Evolutionary conservation across 441 rosid genomes (phyloP).

Genomic region (Euphorbia schlechtendalii): DNA sequence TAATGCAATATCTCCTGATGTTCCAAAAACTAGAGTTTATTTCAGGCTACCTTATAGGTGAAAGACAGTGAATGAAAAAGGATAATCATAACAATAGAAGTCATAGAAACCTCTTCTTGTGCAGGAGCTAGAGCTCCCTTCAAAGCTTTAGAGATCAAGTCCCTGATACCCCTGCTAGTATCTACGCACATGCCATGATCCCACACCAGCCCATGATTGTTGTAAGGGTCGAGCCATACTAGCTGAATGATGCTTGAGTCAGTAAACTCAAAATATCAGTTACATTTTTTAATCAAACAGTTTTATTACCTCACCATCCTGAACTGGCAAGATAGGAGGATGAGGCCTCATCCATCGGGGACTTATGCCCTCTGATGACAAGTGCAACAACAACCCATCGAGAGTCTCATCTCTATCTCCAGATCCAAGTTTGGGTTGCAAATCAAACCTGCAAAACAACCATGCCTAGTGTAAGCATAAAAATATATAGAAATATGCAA

Average conservation of each 20-base stretch:
- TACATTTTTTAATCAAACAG: conserved; percentile 11
- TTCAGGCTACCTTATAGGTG: background rate
- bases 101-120: conserved; percentile 60
- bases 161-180: conserved; percentile 88
- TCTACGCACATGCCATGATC: conserved; percentile 97
- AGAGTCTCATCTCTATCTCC: conserved; percentile 83
- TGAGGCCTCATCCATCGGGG: conserved; percentile 79
- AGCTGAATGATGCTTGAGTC: conserved; percentile 43
- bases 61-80: background rate
- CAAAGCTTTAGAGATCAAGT: conserved; percentile 77
- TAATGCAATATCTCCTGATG: background rate
- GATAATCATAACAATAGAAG: background rate
- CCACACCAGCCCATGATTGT: conserved; percentile 94
- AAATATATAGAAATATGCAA: background rate
- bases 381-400: conserved; percentile 45
- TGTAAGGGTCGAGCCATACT: conserved; percentile 88
- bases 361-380: conserved; percentile 46
- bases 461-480: conserved; percentile 13
- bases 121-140: conserved; percentile 77
- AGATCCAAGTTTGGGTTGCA: conserved; percentile 77
- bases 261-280: conserved; percentile 10
- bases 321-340: conserved; percentile 76
- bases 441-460: conserved; percentile 59
- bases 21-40: background rate
- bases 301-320: conserved; percentile 64